Evolutionary conservation across 345 rosid species (phyloP).

Genomic region (Populus tremula): DNA sequence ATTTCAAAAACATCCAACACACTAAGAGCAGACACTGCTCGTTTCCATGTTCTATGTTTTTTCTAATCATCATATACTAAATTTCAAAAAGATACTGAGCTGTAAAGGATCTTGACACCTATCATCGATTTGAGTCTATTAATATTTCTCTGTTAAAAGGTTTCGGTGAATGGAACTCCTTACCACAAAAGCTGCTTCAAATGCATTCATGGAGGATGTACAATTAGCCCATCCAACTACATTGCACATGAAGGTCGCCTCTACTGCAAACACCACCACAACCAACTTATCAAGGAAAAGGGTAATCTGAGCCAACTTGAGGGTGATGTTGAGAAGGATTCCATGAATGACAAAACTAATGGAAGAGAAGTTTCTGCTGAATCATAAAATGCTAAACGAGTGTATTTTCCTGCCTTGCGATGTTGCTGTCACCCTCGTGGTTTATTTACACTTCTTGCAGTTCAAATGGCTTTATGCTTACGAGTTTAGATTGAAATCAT

Average conservation of each 20-base stretch:
- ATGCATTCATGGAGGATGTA: conserved; percentile 96
- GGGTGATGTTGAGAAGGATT: conserved; percentile 52
- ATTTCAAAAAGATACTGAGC: background rate
- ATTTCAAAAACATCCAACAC: background rate
- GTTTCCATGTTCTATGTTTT: background rate
- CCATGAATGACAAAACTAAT: conserved; percentile 22
- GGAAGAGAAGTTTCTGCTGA: conserved; percentile 36
- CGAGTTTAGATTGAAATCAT: conserved; percentile 10
- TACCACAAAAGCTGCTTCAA: conserved; percentile 98
- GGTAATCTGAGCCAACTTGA: conserved; percentile 97
- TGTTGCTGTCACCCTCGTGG: background rate
- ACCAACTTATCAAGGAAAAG: conserved; percentile 88
- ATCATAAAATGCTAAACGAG: conserved; percentile 12
- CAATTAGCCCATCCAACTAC: conserved; percentile 90
- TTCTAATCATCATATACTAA: background rate
- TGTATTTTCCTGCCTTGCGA: conserved; percentile 3
- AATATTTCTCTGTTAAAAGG: conserved; percentile 40
- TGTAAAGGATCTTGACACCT: background rate
- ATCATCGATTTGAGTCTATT: background rate
- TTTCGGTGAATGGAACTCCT: conserved; percentile 88
- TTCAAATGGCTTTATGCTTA: conserved; percentile 17
- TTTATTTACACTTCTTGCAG: conserved; percentile 20
- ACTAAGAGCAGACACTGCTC: background rate
- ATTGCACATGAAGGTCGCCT: conserved; percentile 93
- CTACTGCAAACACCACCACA: conserved; percentile 96